Conservation (phyloP, 2,329 filamentous ascomycete genomes). For the Fusarium azukiicola region DNA sequence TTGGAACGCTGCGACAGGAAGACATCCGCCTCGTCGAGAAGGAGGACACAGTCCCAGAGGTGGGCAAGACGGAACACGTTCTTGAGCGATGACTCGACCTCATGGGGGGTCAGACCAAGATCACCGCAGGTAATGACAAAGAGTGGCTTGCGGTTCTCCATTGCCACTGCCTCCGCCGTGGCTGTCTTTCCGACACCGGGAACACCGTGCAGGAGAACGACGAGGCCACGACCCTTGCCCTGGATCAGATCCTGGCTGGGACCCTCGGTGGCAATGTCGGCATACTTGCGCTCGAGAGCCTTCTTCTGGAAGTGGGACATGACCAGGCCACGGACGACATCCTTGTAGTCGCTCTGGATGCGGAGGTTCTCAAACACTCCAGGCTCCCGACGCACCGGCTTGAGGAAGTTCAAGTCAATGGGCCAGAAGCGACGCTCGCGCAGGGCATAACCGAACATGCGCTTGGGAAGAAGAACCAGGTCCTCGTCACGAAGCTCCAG, state of each 20-base stretch:
- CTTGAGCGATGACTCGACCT: slow-evolving; percentile 65
- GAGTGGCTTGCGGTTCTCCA: slow-evolving; percentile 66
- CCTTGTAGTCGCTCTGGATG: slow-evolving; percentile 65
- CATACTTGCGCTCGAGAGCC: slow-evolving; percentile 59
- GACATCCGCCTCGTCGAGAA: slow-evolving; percentile 64
- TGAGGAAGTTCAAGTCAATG: slow-evolving; percentile 60
- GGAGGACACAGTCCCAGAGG: slow-evolving; percentile 63
- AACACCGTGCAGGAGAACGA: slow-evolving; percentile 69
- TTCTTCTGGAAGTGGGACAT: slow-evolving; percentile 67
- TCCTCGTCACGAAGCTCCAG: slow-evolving; percentile 55
- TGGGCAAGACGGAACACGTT: slow-evolving; percentile 68
- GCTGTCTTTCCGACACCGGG: slow-evolving; percentile 73
- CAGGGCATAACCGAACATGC: slow-evolving; percentile 66
- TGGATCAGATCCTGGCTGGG: slow-evolving; percentile 66
- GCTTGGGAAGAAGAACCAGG: slow-evolving; percentile 63
- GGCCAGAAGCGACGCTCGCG: slow-evolving; percentile 64
- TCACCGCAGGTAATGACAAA: slow-evolving; percentile 74
- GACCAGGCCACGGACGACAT: slow-evolving; percentile 64
- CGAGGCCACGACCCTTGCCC: slow-evolving; percentile 68
- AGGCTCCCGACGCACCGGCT: slow-evolving; percentile 60
- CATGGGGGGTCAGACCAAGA: slow-evolving; percentile 64
- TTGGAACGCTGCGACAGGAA: slow-evolving; percentile 58
- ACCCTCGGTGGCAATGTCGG: slow-evolving; percentile 53
- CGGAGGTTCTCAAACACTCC: slow-evolving; percentile 66
- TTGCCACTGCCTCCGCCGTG: slow-evolving; percentile 68